Evolutionary conservation across 805 yeast species (phyloP), one percentile per base, ranked within the genome.

Genomic region (Teunomyces aglyptinius): DNA sequence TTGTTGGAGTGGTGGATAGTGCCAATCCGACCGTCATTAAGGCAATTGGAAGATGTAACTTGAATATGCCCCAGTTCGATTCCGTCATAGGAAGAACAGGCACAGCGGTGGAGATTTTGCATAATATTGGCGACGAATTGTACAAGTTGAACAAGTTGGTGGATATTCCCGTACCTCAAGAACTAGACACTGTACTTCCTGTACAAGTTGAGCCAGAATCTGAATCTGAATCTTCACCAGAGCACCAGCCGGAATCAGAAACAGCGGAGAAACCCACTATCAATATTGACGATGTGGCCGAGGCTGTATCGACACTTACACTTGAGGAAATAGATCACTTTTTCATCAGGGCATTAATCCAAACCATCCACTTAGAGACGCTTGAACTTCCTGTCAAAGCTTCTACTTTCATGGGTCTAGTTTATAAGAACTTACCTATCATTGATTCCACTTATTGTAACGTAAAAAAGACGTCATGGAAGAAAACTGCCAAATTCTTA

Each of bases 381-480:
- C 55, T 86, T 6, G 79, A 75, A 19, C 58, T 82, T 3, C 97
- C 98, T 5, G 73, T 88, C 24, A 67, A 79, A 1, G 75, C 95
- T 3, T 88, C 97, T 0, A 77, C 75, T 18, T 85, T 92, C 63
- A 83, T 91, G 75, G 78, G 75, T 38, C 82, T 83, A 55, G 69
- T 91, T 11, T 73, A 83, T 49, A 79, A 78, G 42, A 88, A 89
- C 64, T 64, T 92, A n/a, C 95, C 96, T 0, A 73, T 78, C 1
- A 76, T 86, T 45, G 85, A 82, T 55, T 58, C 69, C 3, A 62
- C 67, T 22, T 65, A 67, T 43, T 77, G 83, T 33, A 83, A 78
- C 53, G 77, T 86, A 48, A 91, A 90, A 64, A 85, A 82, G 58
- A 83, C 96, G 0, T 80, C 90, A 2, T 92, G 96, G 96, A 90